Evolutionary conservation across 1,284 basidiomycete genomes (phyloP).

Genomic region (Porogramme epimiltina): DNA sequence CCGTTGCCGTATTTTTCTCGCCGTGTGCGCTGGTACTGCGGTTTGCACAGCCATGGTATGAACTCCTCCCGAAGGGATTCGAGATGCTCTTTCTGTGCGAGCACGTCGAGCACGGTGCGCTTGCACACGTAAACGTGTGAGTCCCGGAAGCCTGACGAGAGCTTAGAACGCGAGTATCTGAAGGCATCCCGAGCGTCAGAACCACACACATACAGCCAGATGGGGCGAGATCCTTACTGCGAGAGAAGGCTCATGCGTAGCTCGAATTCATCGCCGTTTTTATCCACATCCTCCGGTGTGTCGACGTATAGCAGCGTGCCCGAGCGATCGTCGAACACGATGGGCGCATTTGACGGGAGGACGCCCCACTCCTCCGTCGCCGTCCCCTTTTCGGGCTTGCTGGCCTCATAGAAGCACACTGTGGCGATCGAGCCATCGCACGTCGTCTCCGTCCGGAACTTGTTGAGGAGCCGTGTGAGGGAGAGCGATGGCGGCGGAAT

Average conservation of each 20-base stretch:
- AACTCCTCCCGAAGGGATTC: constrained; percentile 87
- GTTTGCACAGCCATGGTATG: constrained; percentile 86
- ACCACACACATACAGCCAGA: background rate
- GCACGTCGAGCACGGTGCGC: constrained; percentile 70
- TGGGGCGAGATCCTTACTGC: constrained; percentile 40
- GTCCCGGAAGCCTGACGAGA: constrained; percentile 77
- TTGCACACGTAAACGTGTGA: constrained; percentile 91
- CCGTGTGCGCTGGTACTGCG: constrained; percentile 71
- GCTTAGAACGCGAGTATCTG: constrained; percentile 74
- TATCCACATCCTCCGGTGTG: constrained; percentile 66
- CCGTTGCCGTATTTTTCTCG: constrained; percentile 53
- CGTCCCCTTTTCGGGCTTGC: constrained; percentile 54
- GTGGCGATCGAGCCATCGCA: constrained; percentile 75
- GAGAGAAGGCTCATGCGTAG: constrained; percentile 74
- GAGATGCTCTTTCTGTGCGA: constrained; percentile 68
- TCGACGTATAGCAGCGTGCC: constrained; percentile 75
- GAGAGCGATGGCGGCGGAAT: constrained; percentile 75
- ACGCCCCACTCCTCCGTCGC: constrained; percentile 68
- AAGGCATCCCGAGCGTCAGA: background rate
- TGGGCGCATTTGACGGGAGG: constrained; percentile 43
- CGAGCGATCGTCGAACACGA: constrained; percentile 66
- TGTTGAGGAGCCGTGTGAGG: constrained; percentile 75
- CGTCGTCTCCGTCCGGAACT: constrained; percentile 72
- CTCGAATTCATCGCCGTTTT: constrained; percentile 69
- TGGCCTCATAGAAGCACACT: constrained; percentile 72